Evolutionary conservation across 768 basidiomycete species (phyloP), one percentile per base, ranked within the genome.

Genomic region (Boletus rubescentipes): DNA sequence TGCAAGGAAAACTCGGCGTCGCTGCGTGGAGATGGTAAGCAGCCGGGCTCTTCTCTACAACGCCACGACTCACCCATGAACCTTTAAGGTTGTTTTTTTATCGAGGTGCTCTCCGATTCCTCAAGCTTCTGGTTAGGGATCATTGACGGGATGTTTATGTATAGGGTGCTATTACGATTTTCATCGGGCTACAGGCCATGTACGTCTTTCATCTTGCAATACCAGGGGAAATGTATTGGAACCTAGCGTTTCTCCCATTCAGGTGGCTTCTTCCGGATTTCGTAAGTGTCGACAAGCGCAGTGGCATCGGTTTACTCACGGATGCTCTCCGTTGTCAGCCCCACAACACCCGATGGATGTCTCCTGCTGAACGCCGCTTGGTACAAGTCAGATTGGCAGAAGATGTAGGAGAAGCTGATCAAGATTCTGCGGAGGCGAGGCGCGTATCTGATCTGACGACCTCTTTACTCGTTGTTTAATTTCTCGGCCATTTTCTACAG

Each of bases 1-100:
- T 90, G 87, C 80, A 91, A 55, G 87, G 85, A 2, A 76, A 75
- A 47, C 72, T 79, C 6, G 87, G 87, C 2, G 83, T 87, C 38
- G 65, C 82, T 29, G 86, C 85, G 9, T 90, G 88, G 88, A 63
- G 84, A 74, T 90, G 83, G 84, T 83, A 56, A 54, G 73, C 53
- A 12, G 18, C n/a, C n/a, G 10, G n/a, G 46, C 30, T 45, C 26
- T 38, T 26, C 26, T 26, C 26, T 26, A n/a, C 30, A 26, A 26
- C 12, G 41, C 35, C 23, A 26, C 6, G 2, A 16, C 45, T 50
- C 21, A 53, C 30, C 11, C 43, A 23, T 38, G 15, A 11, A 49
- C 15, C 39, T 30, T 3, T 54, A 84, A 59, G 86, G 87, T 59
- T 89, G 35, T 89, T 89, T 65, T n/a, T 86, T 78, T 63, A 85